Evolutionary conservation across 371 early-diverging fungal species (phyloP), one percentile per base, ranked within the genome.

Genomic region (Chytridiales sp.): DNA sequence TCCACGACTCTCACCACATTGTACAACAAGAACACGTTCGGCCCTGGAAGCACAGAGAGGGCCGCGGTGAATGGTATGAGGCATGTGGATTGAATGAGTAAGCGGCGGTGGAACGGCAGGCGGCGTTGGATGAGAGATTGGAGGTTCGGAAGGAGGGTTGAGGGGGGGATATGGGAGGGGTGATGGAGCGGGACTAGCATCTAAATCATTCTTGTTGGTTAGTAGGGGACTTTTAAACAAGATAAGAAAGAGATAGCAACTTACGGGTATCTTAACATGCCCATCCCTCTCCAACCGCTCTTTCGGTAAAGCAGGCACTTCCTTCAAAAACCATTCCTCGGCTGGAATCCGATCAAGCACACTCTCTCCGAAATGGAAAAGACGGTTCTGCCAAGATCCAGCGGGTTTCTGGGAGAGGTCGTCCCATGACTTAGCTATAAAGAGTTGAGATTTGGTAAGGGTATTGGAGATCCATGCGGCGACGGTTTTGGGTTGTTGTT

Each of bases 11-110:
- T 85, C 61, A 87, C 90, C 24, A 87, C 57, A 61, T 92, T 92
- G 70, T 91, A 92, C 22, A 87, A 85, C 15, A 92, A 69, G 0
- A 90, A 90, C 42, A 92, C 83, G 69, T 92, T 92, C 32, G 92
- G 92, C 15, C 90, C 52, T 1, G 92, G 92, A 0, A 92, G 84
- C 57, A 90, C 64, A 3, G 77, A 83, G 75, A 90, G 88, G 17
- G 84, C 73, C 44, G 82, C 77, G 4, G 91, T 70, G 32, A 90
- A 65, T 1, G 92, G 92, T 5, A 90, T 73, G 78, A 80, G 78
- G 44, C 86, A 78, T 21, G 81, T 83, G 44, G 87, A 86, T 52
- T 85, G 83, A 44, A 74, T 75, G 81, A 88, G 80, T 64, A 86
- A 86, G 52, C 83, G 85, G 34, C 77, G 67, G 64, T 92, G 92